Evolutionary conservation across 148 eudicot genomes (phyloP).

Genomic region (Hydrangea macrophylla): DNA sequence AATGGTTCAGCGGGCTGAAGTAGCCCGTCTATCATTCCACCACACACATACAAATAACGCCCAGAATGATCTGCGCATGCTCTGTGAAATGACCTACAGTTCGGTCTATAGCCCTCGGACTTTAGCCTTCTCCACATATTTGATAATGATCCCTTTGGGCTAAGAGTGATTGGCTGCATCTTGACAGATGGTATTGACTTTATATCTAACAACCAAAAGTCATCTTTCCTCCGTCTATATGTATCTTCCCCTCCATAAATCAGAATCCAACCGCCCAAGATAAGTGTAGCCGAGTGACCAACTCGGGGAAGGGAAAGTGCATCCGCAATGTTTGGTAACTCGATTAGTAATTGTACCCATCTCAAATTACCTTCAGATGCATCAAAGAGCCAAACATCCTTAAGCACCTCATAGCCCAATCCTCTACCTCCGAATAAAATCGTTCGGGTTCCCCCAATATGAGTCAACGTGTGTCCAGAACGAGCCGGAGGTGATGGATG

Average conservation of each 20-base stretch:
- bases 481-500: conserved; percentile 71
- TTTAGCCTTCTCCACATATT: conserved; percentile 72
- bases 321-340: conserved; percentile 45
- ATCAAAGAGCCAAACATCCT: conserved; percentile 81
- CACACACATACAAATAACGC: conserved; percentile 62
- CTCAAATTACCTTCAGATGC: conserved; percentile 44
- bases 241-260: conserved; percentile 97
- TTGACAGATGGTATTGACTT: conserved; percentile 34
- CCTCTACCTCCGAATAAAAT: conserved; percentile 93
- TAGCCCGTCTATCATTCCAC: conserved; percentile 90
- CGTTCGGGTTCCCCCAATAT: conserved; percentile 43
- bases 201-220: conserved; percentile 83
- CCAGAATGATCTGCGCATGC: conserved; percentile 85
- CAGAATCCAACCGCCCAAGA: conserved; percentile 67
- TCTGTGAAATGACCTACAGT: conserved; percentile 82
- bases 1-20: conserved; percentile 53
- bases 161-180: conserved; percentile 25
- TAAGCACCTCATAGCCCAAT: conserved; percentile 70
- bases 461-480: conserved; percentile 86
- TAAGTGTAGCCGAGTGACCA: conserved; percentile 88
- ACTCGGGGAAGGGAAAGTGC: conserved; percentile 77
- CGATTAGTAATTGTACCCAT: conserved; percentile 62
- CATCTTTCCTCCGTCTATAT: conserved; percentile 67
- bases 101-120: conserved; percentile 49
- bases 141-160: conserved; percentile 19